These are phyloP conservation scores for Corchorus capsularis DNA, from an alignment of 345 rosid genomes.

Conservation along the genomic window DNA sequence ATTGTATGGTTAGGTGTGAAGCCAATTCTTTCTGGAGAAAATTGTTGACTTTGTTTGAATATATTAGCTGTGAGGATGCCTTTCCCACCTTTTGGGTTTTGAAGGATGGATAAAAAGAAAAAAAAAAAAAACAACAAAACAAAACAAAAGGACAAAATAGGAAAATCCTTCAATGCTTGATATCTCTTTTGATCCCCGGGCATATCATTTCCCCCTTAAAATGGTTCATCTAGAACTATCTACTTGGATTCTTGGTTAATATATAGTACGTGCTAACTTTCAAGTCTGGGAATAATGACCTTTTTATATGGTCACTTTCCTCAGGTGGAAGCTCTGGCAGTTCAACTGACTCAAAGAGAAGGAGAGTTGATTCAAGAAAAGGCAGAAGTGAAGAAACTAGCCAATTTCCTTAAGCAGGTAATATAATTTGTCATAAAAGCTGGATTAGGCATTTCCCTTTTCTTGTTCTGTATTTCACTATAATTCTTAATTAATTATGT, in stretches of 20 bases:
- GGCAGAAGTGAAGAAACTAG: conserved; percentile 92
- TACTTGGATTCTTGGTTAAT: conserved; percentile 15
- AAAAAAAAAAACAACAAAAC: no score
- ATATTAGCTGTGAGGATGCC: background rate
- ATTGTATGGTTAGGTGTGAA: background rate
- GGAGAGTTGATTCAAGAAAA: conserved; percentile 94
- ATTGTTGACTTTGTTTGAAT: background rate
- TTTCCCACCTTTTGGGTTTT: background rate
- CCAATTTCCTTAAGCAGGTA: conserved; percentile 92
- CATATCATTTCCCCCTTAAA: background rate
- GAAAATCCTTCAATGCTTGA: background rate
- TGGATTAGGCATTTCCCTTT: background rate
- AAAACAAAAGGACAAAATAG: background rate
- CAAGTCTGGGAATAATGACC: conserved; percentile 7
- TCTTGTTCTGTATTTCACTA: background rate
- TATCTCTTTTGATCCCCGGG: conserved; percentile 3
- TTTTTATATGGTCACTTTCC: conserved; percentile 31
- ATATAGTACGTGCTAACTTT: conserved; percentile 2
- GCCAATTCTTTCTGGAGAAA: background rate
- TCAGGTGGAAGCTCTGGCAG: conserved; percentile 97
- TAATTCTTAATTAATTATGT: background rate
- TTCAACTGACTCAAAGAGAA: conserved; percentile 94
- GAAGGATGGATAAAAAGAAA: background rate
- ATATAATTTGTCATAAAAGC: background rate
- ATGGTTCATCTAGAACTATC: conserved; percentile 5